Base-by-base conservation (phyloP, 257 asterid genomes). In the Henckelia pumila region DNA sequence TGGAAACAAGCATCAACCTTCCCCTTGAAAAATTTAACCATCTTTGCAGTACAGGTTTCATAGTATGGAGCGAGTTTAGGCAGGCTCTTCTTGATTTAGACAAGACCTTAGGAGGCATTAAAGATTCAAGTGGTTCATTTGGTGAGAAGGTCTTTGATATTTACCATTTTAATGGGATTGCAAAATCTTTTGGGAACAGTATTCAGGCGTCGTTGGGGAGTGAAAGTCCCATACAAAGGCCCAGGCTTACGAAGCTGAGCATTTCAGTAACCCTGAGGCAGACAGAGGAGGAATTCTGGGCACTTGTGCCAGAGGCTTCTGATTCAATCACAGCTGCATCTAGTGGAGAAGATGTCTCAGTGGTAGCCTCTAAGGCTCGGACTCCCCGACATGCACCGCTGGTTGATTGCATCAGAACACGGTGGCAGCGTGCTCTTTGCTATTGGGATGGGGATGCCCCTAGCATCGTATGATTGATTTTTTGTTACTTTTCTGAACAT, bases 21-120 rank as follows among this genome's bases (percentile, higher is more conserved):
- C 93, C 97, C 1, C 30, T 87, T 0, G 91, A 83, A 61, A 91
- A 87, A 72, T 68, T 85, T n/a, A 89, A 91, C 73, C 83, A 78
- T 58, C 95, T 94, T 25, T 25, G 2, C 3, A 77, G 77, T 29
- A 73, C 83, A 3, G 99, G 96, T 25, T 88, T 88, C 71, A 87
- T 94, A 0, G 97, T 94, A 0, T 91, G 99, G 99, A 91, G 89
- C 44, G 99, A 94, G 55, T 91, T 91, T 62, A 91, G 96, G 99
- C 99, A 88, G 78, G 85, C 61, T 67, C 86, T 91, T 65, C 67
- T 91, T 68, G 95, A 91, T 71, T 71, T 94, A 60, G 99, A 94
- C 83, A 84, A 82, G 83, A 79, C 81, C 69, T 72, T 71, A n/a
- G 99, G 99, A 35, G 99, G 99, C 11, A 53, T 94, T 63, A 91